Evolutionary conservation across 2,329 filamentous ascomycete species (phyloP).

Genomic region (Berkeleyomyces basicola): DNA sequence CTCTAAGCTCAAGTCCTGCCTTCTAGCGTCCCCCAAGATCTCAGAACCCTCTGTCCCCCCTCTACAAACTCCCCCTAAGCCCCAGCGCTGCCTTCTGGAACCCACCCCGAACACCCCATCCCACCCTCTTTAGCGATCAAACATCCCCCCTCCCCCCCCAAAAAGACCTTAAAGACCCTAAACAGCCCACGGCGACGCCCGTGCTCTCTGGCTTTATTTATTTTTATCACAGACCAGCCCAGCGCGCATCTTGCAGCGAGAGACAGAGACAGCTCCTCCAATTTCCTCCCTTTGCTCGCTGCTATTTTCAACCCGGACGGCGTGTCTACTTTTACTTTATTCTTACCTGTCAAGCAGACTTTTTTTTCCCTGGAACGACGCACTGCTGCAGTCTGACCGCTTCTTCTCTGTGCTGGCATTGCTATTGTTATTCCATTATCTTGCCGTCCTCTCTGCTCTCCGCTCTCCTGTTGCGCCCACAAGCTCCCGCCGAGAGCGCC

Average conservation of each 20-base stretch:
- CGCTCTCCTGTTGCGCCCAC: no score
- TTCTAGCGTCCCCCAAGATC: no score
- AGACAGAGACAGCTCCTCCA: background rate
- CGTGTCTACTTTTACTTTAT: background rate
- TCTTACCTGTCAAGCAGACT: no score
- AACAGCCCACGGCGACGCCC: background rate
- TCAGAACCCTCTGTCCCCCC: no score
- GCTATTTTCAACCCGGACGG: background rate
- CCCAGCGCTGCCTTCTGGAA: background rate
- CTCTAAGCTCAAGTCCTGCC: no score
- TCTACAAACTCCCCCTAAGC: no score
- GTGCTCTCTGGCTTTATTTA: background rate
- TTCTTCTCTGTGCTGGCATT: no score
- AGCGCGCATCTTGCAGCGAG: background rate
- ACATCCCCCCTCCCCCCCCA: background rate
- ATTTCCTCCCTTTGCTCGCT: background rate
- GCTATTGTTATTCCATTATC: no score
- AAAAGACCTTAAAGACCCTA: background rate
- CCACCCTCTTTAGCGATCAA: background rate
- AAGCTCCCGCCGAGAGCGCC: no score
- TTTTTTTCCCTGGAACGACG: background rate
- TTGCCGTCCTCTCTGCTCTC: no score
- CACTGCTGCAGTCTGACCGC: no score
- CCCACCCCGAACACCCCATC: background rate
- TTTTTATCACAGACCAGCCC: background rate